Percentiles rank a stretch among this genome's conserved stretches.
Conservation (phyloP, 345 rosid species). For the Clarkia xantiana region DNA sequence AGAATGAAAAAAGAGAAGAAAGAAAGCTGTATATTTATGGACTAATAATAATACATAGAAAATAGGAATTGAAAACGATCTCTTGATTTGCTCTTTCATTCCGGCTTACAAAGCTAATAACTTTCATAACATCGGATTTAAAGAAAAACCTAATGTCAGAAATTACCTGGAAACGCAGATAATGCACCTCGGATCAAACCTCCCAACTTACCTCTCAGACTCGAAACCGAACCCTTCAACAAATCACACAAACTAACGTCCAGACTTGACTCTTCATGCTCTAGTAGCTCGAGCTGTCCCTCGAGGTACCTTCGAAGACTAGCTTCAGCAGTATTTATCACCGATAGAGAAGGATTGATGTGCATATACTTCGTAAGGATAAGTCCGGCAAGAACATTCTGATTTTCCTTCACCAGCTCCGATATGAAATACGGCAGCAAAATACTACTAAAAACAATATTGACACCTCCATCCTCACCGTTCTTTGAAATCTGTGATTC, state of each 20-base stretch:
- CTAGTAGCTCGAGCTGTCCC: constrained; percentile 30
- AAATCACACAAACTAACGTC: constrained; percentile 17
- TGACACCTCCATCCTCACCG: constrained; percentile 10
- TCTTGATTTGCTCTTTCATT: too few relatives aligned
- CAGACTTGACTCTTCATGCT: constrained; percentile 13
- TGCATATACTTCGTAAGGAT: constrained; percentile 69
- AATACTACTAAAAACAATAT: constrained; percentile 33
- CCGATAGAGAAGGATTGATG: constrained; percentile 48
- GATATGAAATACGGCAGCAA: constrained; percentile 54
- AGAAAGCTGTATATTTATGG: too few relatives aligned
- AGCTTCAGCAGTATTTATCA: constrained; percentile 52
- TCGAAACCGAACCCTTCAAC: constrained; percentile 32
- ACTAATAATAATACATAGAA: too few relatives aligned
- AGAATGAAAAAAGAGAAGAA: too few relatives aligned
- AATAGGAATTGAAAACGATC: too few relatives aligned
- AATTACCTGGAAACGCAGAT: constrained; percentile 1
- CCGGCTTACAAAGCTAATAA: too few relatives aligned
- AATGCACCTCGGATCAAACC: constrained; percentile 35
- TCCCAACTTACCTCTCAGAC: constrained; percentile 27
- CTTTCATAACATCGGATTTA: too few relatives aligned
- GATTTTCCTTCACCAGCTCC: constrained; percentile 62
- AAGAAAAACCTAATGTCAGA: too few relatives aligned
- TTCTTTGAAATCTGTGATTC: constrained; percentile 25
- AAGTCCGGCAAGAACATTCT: constrained; percentile 66
- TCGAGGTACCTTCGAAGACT: constrained; percentile 52